Percentiles rank a stretch among this genome's conserved stretches.
phyloP scores from a whole-genome alignment of 192 early-diverging fungal genomes.

The Backusella psychrophila region DNA sequence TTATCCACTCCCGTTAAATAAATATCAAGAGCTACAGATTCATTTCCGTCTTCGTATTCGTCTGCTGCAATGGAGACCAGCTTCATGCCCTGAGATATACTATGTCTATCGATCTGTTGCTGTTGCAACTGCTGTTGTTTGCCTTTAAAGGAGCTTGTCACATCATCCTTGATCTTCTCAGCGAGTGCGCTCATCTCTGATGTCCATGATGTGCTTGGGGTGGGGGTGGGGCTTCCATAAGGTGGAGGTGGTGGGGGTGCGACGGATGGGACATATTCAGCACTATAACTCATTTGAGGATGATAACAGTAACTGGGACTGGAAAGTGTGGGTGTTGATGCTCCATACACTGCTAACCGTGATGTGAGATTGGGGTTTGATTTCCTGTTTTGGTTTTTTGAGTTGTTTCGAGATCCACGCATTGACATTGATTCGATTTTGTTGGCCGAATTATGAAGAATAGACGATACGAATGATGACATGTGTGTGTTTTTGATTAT shows the following conservation, averaged over 20 bases:
- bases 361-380: not conserved
- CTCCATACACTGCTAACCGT: not conserved
- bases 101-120: slow-evolving; percentile 21
- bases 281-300: not conserved
- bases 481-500: not conserved
- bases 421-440: slow-evolving; percentile 14
- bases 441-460: slow-evolving; percentile 14
- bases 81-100: slow-evolving; percentile 36
- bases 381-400: not conserved
- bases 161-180: slow-evolving; percentile 22
- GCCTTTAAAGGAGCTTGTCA: not conserved
- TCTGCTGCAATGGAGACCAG: slow-evolving; percentile 38
- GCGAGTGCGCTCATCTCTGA: slow-evolving; percentile 23
- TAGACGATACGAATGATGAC: slow-evolving; percentile 18
- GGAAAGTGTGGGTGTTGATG: not conserved
- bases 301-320: not conserved
- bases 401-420: not conserved
- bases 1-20: slow-evolving; percentile 39
- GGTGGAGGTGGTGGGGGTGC: slow-evolving; percentile 6
- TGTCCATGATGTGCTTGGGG: slow-evolving; percentile 22
- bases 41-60: slow-evolving; percentile 37
- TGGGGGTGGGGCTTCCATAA: slow-evolving; percentile 10
- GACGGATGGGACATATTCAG: not conserved
- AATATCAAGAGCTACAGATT: slow-evolving; percentile 32
- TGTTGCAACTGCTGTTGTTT: not conserved